Conservation (phyloP, 768 basidiomycete genomes). For the Imleria badia region DNA sequence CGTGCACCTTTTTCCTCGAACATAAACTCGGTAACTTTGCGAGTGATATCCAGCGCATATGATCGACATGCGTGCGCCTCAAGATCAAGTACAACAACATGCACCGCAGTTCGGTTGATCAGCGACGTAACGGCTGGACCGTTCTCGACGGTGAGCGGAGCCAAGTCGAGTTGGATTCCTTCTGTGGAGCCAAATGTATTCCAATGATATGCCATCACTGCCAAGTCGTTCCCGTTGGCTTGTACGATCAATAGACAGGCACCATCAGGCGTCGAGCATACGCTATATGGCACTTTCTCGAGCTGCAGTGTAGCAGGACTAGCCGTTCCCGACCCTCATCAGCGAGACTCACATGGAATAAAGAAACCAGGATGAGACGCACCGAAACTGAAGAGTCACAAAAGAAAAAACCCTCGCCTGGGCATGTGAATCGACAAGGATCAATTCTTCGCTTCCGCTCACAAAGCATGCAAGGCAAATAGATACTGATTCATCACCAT, state of each 20-base stretch:
- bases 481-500: slow-evolving; percentile 19
- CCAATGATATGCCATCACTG: slow-evolving; percentile 51
- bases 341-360: neutral
- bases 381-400: slow-evolving; percentile 41
- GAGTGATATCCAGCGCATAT: slow-evolving; percentile 50
- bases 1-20: slow-evolving; percentile 45
- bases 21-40: slow-evolving; percentile 53
- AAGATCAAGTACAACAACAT: slow-evolving; percentile 43
- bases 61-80: slow-evolving; percentile 37
- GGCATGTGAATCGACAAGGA: slow-evolving; percentile 45
- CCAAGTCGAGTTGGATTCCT: slow-evolving; percentile 42
- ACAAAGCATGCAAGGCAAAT: slow-evolving; percentile 45
- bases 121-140: slow-evolving; percentile 44
- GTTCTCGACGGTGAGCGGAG: slow-evolving; percentile 20
- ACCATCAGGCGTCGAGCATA: slow-evolving; percentile 51
- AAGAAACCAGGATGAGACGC: neutral
- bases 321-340: neutral
- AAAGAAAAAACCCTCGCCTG: slow-evolving; percentile 53
- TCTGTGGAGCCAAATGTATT: slow-evolving; percentile 51
- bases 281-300: slow-evolving; percentile 27
- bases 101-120: slow-evolving; percentile 39
- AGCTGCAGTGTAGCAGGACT: slow-evolving; percentile 50
- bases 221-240: slow-evolving; percentile 6
- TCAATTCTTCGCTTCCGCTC: slow-evolving; percentile 50
- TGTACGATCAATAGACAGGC: slow-evolving; percentile 47